phyloP scores from a whole-genome alignment of 306 rosid species.

The Trifolium fragiferum region DNA sequence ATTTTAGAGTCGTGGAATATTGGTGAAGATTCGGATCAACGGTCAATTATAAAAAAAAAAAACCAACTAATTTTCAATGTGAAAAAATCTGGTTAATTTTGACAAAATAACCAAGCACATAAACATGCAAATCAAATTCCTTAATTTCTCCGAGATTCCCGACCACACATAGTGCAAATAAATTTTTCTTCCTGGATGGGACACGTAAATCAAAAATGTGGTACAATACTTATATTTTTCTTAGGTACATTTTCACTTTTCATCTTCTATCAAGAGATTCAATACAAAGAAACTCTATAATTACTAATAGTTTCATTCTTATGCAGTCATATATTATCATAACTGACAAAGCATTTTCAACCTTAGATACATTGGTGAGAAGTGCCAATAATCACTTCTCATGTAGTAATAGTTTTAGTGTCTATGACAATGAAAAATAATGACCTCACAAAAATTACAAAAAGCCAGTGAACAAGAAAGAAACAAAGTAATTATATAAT shows the following conservation, averaged over 20 bases:
- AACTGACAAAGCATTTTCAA: neutral
- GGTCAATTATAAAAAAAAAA: no score
- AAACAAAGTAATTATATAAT: neutral
- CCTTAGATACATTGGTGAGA: neutral
- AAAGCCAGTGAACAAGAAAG: conserved; percentile 1
- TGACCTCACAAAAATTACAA: neutral
- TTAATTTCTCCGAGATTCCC: neutral
- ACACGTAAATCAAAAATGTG: neutral
- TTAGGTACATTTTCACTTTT: no score
- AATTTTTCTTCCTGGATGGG: neutral
- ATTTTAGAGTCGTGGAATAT: no score
- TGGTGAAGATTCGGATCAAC: no score
- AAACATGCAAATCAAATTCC: neutral
- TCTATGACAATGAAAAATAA: neutral
- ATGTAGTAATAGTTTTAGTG: neutral
- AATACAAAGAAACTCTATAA: neutral
- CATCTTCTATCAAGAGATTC: neutral
- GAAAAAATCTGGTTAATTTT: no score
- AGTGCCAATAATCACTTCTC: neutral
- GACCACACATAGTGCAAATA: conserved; percentile 1
- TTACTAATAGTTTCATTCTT: neutral
- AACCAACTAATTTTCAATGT: no score
- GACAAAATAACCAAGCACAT: no score
- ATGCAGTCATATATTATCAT: neutral
- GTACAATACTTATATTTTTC: neutral